These are phyloP conservation scores for Pleoardoris graminearum DNA, from an alignment of 2,329 filamentous ascomycete genomes.

Conservation along the genomic window DNA sequence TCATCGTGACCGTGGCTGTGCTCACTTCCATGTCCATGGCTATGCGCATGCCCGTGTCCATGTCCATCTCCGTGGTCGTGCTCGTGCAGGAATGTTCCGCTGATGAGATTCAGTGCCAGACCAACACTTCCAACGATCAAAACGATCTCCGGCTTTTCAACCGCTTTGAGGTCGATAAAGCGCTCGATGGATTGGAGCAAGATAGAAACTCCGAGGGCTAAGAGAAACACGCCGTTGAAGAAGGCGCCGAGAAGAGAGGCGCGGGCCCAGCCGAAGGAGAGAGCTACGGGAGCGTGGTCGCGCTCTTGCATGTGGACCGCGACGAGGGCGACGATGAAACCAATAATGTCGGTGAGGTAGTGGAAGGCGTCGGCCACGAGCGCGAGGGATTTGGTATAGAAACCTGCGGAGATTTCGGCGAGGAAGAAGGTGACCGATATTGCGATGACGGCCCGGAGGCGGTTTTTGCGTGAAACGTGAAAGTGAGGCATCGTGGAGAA, in stretches of 20 bases:
- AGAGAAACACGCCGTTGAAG: conserved; percentile 76
- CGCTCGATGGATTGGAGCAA: conserved; percentile 73
- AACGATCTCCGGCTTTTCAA: conserved; percentile 68
- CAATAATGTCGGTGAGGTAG: conserved; percentile 72
- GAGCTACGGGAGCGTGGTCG: conserved; percentile 58
- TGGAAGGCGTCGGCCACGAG: conserved; percentile 79
- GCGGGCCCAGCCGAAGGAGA: conserved; percentile 77
- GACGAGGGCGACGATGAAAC: conserved; percentile 67
- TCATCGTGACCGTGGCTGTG: conserved; percentile 17
- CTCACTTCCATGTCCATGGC: not conserved
- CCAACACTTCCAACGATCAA: conserved; percentile 72
- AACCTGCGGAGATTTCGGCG: conserved; percentile 60
- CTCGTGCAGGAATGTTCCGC: conserved; percentile 64
- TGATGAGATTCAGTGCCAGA: conserved; percentile 68
- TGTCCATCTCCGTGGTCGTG: conserved; percentile 49
- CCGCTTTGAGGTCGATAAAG: conserved; percentile 60
- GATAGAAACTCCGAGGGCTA: conserved; percentile 73
- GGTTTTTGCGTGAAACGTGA: conserved; percentile 36
- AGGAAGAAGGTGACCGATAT: conserved; percentile 54
- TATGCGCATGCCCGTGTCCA: conserved; percentile 28
- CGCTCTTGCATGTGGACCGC: conserved; percentile 63
- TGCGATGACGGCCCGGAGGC: conserved; percentile 47
- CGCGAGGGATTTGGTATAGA: conserved; percentile 71
- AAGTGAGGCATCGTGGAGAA: conserved; percentile 13
- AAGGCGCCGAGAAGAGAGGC: conserved; percentile 75